Evolutionary conservation across 192 early-diverging fungal species (phyloP), one percentile per base, ranked within the genome.

Genomic region (Coemansia sp.): DNA sequence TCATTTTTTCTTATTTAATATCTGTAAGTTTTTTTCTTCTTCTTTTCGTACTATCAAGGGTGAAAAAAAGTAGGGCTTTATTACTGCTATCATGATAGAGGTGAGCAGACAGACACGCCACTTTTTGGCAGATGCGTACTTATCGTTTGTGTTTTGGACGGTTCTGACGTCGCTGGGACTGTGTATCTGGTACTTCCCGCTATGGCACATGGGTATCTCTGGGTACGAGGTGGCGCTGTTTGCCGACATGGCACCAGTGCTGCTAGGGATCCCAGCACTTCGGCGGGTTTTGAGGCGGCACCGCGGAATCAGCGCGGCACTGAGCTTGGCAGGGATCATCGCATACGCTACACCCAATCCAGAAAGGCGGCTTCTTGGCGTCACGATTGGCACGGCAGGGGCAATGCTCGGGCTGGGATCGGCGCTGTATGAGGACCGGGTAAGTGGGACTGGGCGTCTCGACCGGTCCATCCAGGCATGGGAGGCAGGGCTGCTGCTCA

Each of bases 171-270:
- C 91, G 34, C 74, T 94, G 12, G 87, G 89, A 0, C 57, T 92
- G 33, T 85, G 89, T 60, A 88, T 88, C 64, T 90, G 92, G 92
- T 94, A 94, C 73, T 94, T 94, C 71, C 92, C 92, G 24, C 79
- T 94, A 38, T 94, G 91, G 90, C 87, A 92, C 76, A 94, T 94
- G 92, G 92, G 92, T 4, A 87, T 94, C 71, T 92, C 91, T 15
- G 92, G 92, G 61, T 92, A 88, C 69, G 92, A 94, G 71, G 88
- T 87, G 7, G 88, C 88, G 36, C 76, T 94, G 69, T 85, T 94
- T 16, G 81, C 88, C 18, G 90, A 89, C 40, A 58, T 86, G 13
- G 71, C 86, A 10, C 88, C 90, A 1, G 73, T 85, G 20, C 58
- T 92, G 18, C 83, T 92, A 15, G 90, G 88, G 40, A 81, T 92